phyloP scores from a whole-genome alignment of 2,329 filamentous ascomycete species.

The Aspergillus viridinutans region DNA sequence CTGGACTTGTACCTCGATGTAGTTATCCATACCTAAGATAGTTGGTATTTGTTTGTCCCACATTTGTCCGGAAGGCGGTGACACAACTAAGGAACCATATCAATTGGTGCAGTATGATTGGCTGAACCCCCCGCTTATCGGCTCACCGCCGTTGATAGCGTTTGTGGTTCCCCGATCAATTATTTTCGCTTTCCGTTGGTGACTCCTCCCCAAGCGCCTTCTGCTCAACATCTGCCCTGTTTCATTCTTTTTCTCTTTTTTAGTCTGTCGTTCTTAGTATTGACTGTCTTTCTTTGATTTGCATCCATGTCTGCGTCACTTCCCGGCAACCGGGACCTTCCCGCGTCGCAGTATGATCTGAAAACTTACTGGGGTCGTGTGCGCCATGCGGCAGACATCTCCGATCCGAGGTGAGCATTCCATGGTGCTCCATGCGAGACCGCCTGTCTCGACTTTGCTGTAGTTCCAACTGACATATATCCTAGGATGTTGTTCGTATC shows the following conservation, averaged over 20 bases:
- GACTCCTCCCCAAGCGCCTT: conserved; percentile 4
- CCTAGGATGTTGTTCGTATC: conserved; percentile 81
- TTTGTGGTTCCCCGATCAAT: conserved; percentile 9
- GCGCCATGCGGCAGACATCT: conserved; percentile 79
- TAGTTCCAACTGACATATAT: not conserved
- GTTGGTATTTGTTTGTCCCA: not conserved
- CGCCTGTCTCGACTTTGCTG: not conserved
- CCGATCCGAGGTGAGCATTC: conserved; percentile 82
- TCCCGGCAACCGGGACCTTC: conserved; percentile 71
- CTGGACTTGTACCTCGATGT: not conserved
- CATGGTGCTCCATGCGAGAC: no score
- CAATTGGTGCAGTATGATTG: conserved; percentile 14
- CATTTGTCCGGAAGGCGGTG: not conserved
- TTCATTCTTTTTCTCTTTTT: conserved; percentile 7
- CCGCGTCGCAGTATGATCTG: conserved; percentile 87
- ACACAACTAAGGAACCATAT: not conserved
- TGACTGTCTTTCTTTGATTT: conserved; percentile 2
- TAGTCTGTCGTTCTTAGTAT: not conserved
- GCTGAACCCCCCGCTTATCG: conserved; percentile 23
- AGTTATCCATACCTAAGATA: not conserved
- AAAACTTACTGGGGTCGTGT: conserved; percentile 93
- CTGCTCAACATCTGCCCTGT: conserved; percentile 3
- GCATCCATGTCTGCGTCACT: conserved; percentile 56
- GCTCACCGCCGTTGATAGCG: conserved; percentile 34
- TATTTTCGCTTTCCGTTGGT: conserved; percentile 20